Base-by-base conservation (phyloP, 2,329 filamentous ascomycete genomes). In the Xenoacremonium recifei region DNA sequence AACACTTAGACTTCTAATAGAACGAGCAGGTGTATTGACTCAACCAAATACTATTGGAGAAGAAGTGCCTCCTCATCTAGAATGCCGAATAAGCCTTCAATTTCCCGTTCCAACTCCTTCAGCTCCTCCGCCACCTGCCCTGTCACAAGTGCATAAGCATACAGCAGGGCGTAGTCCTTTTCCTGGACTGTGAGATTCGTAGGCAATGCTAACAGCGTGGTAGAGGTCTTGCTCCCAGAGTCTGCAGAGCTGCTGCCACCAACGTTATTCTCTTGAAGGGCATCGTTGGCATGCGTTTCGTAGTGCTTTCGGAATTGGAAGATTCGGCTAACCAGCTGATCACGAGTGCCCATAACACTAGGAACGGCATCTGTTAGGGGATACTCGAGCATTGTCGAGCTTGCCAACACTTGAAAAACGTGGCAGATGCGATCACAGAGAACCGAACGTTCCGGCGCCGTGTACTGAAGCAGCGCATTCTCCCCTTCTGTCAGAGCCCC, bases 301-400 rank as follows among this genome's bases (percentile, higher is more conserved):
- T 82, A 78, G 37, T 84, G 80, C 57, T 87, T 85, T 39, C 92
- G 76, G 63, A 93, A 97, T 56, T 86, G 82, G 54, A 93, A 95
- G 17, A 96, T 87, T 66, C 88, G 92, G 13, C 88, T 85, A 12
- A 99, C 72, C 23, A 97, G 68, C 41, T 87, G 76, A 61, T 97
- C 91, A 42, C 92, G 79, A n/a, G 85, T 82, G 55, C 87, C 80
- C 16, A 86, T 80, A 15, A 95, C 87, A 45, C 84, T 90, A 0
- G 92, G 92, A 11, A 96, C 75, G 4, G 87, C 88, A 57, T 96
- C 90, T 13, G 87, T 91, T 39, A 97, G 76, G 0, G 92, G 90
- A 58, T 96, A 97, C 64, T 96, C 91, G 2, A 97, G 76, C 74
- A 95, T 96, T 66, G 96, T 83, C 3, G 88, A 95, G 23, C 87